Evolutionary conservation across 495 filamentous ascomycete species (phyloP).

Genomic region (Friedmanniomyces simplex): DNA sequence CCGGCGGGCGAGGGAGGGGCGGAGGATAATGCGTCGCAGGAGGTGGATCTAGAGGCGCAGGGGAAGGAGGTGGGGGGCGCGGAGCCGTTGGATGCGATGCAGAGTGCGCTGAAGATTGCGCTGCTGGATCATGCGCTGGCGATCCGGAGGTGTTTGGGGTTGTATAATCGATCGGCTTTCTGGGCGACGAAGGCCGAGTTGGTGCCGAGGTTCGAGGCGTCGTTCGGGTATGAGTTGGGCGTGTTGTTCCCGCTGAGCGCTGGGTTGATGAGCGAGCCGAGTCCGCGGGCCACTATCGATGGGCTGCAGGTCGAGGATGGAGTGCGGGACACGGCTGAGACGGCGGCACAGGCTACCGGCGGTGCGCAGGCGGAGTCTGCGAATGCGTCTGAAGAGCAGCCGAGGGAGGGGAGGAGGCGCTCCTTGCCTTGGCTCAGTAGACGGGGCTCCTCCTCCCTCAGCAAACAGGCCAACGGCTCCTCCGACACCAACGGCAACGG

Average conservation of each 20-base stretch:
- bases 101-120: conserved; percentile 75
- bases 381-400: not conserved
- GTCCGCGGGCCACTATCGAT: not conserved
- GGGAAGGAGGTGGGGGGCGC: conserved; percentile 39
- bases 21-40: conserved; percentile 31
- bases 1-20: conserved; percentile 39
- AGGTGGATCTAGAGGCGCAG: conserved; percentile 22
- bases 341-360: not conserved
- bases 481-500: not conserved
- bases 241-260: conserved; percentile 12
- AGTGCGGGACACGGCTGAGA: not conserved
- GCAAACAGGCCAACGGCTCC: conserved; percentile 6
- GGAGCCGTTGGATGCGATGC: conserved; percentile 60
- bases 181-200: conserved; percentile 49
- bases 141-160: conserved; percentile 69
- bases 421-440: conserved; percentile 11
- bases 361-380: not conserved
- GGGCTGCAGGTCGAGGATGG: not conserved
- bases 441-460: not conserved
- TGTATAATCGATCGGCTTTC: conserved; percentile 50
- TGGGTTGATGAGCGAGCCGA: conserved; percentile 9
- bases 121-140: conserved; percentile 81
- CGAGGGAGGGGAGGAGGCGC: not conserved
- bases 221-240: conserved; percentile 50
- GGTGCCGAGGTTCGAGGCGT: conserved; percentile 45